phyloP scores from a whole-genome alignment of 1,139 yeast genomes.

The Nakaseomyces delphensis region DNA sequence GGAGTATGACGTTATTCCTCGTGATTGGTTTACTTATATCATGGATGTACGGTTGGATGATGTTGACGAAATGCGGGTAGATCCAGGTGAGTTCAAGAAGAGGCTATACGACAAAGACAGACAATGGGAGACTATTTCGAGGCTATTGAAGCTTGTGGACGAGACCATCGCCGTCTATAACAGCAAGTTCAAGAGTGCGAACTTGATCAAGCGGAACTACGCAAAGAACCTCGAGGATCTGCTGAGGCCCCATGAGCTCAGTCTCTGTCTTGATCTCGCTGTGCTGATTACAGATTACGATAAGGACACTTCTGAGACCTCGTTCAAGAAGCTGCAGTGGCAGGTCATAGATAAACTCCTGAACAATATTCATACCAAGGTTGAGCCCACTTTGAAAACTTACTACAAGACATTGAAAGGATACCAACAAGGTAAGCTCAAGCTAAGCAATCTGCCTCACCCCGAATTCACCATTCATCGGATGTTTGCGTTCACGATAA shows the following conservation, averaged over 20 bases:
- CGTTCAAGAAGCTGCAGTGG: slow-evolving; percentile 24
- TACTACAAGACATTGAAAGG: slow-evolving; percentile 13
- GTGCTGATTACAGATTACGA: slow-evolving; percentile 24
- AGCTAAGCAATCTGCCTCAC: slow-evolving; percentile 20
- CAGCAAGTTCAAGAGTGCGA: slow-evolving; percentile 35
- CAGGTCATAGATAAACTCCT: slow-evolving; percentile 25
- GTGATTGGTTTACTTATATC: slow-evolving; percentile 12
- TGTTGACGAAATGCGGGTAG: slow-evolving; percentile 12
- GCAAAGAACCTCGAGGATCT: slow-evolving; percentile 30
- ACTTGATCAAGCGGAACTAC: slow-evolving; percentile 22
- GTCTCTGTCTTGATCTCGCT: slow-evolving; percentile 29
- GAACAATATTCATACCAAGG: slow-evolving; percentile 18
- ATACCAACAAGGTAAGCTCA: slow-evolving; percentile 3
- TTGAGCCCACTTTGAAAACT: slow-evolving; percentile 17
- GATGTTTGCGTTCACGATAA: slow-evolving; percentile 34
- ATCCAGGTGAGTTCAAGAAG: slow-evolving; percentile 12
- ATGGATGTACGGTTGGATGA: slow-evolving; percentile 3
- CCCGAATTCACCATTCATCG: slow-evolving; percentile 42
- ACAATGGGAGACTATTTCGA: slow-evolving; percentile 23
- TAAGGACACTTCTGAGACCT: slow-evolving; percentile 21
- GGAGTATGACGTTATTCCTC: slow-evolving; percentile 15
- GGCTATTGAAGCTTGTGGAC: slow-evolving; percentile 17
- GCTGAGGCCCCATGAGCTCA: slow-evolving; percentile 32
- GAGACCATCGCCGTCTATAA: slow-evolving; percentile 43
- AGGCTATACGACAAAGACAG: slow-evolving; percentile 22